phyloP scores from a whole-genome alignment of 106 monocot species.

The Apostasia shenzhenica region DNA sequence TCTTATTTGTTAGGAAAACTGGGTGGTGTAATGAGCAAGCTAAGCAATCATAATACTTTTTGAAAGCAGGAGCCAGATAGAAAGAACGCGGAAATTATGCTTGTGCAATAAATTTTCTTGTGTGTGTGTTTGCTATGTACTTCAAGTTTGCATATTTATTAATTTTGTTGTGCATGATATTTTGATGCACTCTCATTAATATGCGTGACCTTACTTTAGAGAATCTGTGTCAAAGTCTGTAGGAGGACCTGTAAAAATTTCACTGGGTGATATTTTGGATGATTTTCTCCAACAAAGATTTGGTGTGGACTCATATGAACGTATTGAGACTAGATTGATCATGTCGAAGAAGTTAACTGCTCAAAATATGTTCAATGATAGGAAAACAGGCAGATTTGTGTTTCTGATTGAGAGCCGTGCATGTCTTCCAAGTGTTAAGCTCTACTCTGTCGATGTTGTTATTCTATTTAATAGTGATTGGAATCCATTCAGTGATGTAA shows the following conservation, averaged over 20 bases:
- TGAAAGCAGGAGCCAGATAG: no score
- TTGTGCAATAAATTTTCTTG: no score
- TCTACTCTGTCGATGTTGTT: conserved; percentile 79
- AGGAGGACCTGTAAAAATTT: conserved; percentile 47
- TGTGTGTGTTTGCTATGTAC: no score
- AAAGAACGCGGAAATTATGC: no score
- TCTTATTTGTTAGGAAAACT: no score
- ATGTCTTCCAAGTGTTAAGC: conserved; percentile 73
- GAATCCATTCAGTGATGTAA: conserved; percentile 85
- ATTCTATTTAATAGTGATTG: conserved; percentile 87
- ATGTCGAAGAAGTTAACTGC: conserved; percentile 54
- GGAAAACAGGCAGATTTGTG: conserved; percentile 65
- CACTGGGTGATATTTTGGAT: conserved; percentile 86
- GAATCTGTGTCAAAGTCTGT: conserved; percentile 27
- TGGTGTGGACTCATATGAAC: conserved; percentile 79
- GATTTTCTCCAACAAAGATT: conserved; percentile 91
- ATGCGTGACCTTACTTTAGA: no score
- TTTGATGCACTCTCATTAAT: no score
- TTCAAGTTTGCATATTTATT: no score
- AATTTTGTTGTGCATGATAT: no score
- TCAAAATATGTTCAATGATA: conserved; percentile 73
- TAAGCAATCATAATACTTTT: no score
- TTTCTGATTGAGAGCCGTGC: conserved; percentile 89
- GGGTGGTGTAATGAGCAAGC: no score
- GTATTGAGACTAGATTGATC: conserved; percentile 59